phyloP scores from a whole-genome alignment of 768 basidiomycete genomes.

The Mycena maculata region DNA sequence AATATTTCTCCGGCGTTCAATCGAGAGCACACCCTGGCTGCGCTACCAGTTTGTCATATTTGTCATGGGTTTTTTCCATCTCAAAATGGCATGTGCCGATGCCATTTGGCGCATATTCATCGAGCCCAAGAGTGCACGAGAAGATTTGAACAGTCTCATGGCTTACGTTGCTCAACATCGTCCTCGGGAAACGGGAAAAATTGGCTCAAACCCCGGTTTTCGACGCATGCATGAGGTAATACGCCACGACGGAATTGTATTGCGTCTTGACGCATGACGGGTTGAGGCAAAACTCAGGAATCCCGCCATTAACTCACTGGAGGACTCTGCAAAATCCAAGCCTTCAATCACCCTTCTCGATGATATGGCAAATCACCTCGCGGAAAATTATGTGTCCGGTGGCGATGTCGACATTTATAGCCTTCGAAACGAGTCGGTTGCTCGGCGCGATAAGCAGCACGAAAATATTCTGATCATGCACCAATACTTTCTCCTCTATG shows the following conservation, averaged over 20 bases:
- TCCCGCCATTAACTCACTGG: constrained; percentile 30
- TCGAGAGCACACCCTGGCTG: constrained; percentile 43
- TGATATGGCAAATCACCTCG: constrained; percentile 39
- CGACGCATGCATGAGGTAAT: constrained; percentile 51
- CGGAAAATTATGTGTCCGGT: constrained; percentile 33
- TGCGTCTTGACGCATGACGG: constrained; percentile 46
- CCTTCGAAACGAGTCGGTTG: neutral
- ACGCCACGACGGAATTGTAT: constrained; percentile 41
- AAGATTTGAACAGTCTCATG: constrained; percentile 37
- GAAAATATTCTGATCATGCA: constrained; percentile 49
- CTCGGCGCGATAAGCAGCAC: constrained; percentile 42
- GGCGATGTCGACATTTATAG: constrained; percentile 17
- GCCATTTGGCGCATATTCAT: constrained; percentile 41
- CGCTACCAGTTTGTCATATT: constrained; percentile 48
- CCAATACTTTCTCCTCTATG: constrained; percentile 52
- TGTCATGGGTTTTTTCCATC: constrained; percentile 45
- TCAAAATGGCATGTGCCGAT: too few species aligned
- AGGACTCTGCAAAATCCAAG: constrained; percentile 44
- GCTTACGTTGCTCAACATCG: constrained; percentile 37
- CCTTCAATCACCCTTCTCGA: constrained; percentile 43
- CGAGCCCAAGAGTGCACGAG: constrained; percentile 24
- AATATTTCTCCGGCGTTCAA: constrained; percentile 36
- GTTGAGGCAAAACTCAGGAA: constrained; percentile 29
- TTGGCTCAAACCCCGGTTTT: constrained; percentile 49
- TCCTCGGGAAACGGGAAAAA: constrained; percentile 47